These are phyloP conservation scores for Pichia cabralensis DNA, from an alignment of 805 yeast species.

Conservation along the genomic window DNA sequence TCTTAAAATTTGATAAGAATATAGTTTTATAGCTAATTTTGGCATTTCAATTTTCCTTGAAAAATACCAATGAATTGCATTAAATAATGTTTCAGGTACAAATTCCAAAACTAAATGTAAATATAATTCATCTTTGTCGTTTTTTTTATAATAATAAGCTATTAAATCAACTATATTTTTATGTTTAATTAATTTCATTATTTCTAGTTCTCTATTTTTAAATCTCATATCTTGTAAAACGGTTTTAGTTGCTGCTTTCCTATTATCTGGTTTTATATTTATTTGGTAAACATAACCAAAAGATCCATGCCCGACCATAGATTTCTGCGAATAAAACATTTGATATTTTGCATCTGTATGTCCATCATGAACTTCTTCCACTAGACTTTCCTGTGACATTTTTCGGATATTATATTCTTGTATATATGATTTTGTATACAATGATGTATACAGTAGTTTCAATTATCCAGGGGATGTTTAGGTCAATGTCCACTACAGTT, in stretches of 20 bases:
- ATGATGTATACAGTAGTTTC: too few relatives aligned
- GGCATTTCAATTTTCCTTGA: conserved; percentile 76
- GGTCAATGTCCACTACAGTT: too few relatives aligned
- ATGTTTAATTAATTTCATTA: conserved; percentile 84
- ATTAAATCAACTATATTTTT: conserved; percentile 79
- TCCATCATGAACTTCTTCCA: conserved; percentile 66
- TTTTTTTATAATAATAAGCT: conserved; percentile 71
- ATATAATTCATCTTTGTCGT: conserved; percentile 64
- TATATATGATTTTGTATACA: too few relatives aligned
- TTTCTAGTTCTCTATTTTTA: conserved; percentile 89
- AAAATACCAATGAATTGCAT: conserved; percentile 80
- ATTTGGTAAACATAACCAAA: conserved; percentile 97
- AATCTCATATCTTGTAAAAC: conserved; percentile 94
- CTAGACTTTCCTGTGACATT: too few relatives aligned
- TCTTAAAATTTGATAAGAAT: conserved; percentile 69
- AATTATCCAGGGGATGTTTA: too few relatives aligned
- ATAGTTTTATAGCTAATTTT: conserved; percentile 72
- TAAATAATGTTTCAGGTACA: conserved; percentile 93
- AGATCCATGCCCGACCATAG: conserved; percentile 98
- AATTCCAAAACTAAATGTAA: conserved; percentile 83
- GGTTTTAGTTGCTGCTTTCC: conserved; percentile 84
- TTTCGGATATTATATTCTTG: too few relatives aligned
- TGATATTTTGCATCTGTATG: conserved; percentile 51
- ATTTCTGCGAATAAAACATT: conserved; percentile 69
- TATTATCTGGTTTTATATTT: conserved; percentile 59